Evolutionary conservation across 176 grass and related monocot genomes (phyloP).

Genomic region (Dendrocalamus sinicus): DNA sequence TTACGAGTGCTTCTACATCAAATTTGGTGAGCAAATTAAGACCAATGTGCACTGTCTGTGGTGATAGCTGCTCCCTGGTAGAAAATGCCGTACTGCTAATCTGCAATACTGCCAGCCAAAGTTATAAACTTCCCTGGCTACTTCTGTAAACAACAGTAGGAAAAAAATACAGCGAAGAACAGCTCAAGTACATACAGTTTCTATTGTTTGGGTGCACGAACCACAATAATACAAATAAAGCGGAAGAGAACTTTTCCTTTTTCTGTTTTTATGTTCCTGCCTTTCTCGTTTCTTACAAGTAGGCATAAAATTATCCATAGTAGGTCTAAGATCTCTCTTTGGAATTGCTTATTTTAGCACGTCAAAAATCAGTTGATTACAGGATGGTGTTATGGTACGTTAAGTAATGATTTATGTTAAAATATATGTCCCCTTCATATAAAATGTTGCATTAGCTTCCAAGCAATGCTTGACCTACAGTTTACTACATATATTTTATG

Average conservation of each 20-base stretch:
- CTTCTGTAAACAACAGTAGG: slow-evolving; percentile 18
- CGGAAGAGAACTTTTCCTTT: neutral
- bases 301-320: neutral
- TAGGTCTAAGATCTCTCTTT: neutral
- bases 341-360: neutral
- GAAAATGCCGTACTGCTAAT: slow-evolving; percentile 29
- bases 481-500: neutral
- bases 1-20: neutral
- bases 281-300: neutral
- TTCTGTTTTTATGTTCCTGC: neutral
- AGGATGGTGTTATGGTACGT: slow-evolving; percentile 2
- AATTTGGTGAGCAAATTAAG: slow-evolving; percentile 28
- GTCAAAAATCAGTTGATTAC: neutral
- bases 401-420: neutral
- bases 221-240: neutral
- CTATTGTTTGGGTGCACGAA: neutral
- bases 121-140: slow-evolving; percentile 15
- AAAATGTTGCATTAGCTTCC: slow-evolving; percentile 1
- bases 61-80: slow-evolving; percentile 11
- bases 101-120: neutral
- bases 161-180: slow-evolving; percentile 12
- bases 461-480: neutral
- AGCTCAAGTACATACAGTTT: neutral
- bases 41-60: neutral
- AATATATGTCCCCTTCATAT: neutral